A percentile compares a stretch with the other conserved stretches of the same genome.
phyloP scores from a whole-genome alignment of 306 rosid species.

The Prinsepia uniflora region DNA sequence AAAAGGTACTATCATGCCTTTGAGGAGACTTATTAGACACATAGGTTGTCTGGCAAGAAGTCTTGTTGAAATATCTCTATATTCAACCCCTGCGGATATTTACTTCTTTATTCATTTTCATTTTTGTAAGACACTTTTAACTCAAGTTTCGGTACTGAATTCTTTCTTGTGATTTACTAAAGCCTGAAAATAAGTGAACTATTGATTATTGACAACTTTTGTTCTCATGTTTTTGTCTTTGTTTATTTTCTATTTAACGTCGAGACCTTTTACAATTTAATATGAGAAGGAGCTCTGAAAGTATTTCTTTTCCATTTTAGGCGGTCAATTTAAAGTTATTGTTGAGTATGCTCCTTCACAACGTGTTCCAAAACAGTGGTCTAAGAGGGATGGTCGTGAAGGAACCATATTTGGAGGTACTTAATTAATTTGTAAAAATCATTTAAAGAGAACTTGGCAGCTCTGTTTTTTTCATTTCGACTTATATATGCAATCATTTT shows the following conservation, averaged over 20 bases:
- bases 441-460: not conserved
- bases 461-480: conserved; percentile 22
- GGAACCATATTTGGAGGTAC: conserved; percentile 66
- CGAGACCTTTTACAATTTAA: not conserved
- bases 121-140: not conserved
- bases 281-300: not conserved
- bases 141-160: not conserved
- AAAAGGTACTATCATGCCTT: conserved; percentile 45
- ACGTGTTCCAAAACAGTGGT: conserved; percentile 57
- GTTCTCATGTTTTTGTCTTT: conserved; percentile 17
- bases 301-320: conserved; percentile 30
- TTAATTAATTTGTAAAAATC: not conserved
- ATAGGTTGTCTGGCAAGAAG: conserved; percentile 13
- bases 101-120: not conserved
- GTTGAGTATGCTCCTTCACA: conserved; percentile 82
- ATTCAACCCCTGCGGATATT: not conserved
- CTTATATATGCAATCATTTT: conserved; percentile 27
- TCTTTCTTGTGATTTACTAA: conserved; percentile 6
- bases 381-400: conserved; percentile 63
- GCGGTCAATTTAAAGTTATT: conserved; percentile 56
- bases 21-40: conserved; percentile 26
- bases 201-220: conserved; percentile 4
- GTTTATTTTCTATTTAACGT: not conserved
- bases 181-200: conserved; percentile 1
- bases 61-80: not conserved